Evolutionary conservation across 371 early-diverging fungal genomes (phyloP), one percentile per base, ranked within the genome.

Genomic region (Sporodiniella umbellata): DNA sequence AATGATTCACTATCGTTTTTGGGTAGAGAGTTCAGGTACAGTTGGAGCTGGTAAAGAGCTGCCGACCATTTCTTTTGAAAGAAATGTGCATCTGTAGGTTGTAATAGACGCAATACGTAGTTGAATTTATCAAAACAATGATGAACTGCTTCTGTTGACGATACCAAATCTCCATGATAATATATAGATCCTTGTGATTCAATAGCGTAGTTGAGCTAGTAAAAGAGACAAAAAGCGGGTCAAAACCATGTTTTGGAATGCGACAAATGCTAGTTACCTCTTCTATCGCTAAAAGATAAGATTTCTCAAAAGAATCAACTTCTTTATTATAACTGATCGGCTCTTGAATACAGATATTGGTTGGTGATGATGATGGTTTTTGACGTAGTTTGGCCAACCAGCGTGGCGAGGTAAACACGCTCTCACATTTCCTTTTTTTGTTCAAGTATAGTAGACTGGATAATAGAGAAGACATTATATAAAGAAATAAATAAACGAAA

Each of bases 331-430:
- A 35, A 4, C 14, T 35, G 11, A 35, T 35, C n/a, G 30, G 30
- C 30, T 28, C 30, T 28, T 28, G 30, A 28, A 28, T 28, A 28
- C 7, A 28, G 30, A 28, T 7, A 28, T 28, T 28, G 30, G 35
- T 35, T 11, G 60, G 39, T 25, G 53, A 35, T 15, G 53, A 56
- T 1, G 54, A 49, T 0, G 62, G 57, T 53, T 57, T 35, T 37
- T 56, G 57, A 18, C 57, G 57, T n/a, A 62, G 53, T 50, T 53
- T 57, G 14, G 62, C 57, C 42, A 62, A 62, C 62, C 62, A 62
- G 26, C 62, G 48, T 33, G 53, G 48, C 26, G 48, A 44, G 1
- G 14, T 15, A 35, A 35, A 35, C 15, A 35, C 15, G 15, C 15
- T 35, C 15, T n/a, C 35, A 35, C 35, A 35, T 4, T 35, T 35